Evolutionary conservation across 2,329 filamentous ascomycete species (phyloP).

Genomic region (Fusarium hostae): DNA sequence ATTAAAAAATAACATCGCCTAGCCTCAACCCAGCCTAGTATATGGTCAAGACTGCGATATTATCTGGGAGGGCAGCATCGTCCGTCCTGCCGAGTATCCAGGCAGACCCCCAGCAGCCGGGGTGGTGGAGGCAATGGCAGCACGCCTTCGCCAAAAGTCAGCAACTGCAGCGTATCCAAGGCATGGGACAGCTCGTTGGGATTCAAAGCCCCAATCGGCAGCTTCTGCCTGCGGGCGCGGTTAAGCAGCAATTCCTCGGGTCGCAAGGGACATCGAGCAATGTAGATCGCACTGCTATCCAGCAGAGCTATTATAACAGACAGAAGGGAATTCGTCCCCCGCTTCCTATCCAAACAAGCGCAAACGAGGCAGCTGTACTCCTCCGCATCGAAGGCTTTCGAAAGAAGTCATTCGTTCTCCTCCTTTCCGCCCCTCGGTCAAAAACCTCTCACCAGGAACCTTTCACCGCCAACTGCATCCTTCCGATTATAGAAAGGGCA

Average conservation of each 20-base stretch:
- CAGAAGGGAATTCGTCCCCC: not conserved
- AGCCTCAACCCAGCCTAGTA: too few relatives aligned
- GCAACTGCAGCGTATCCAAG: constrained; percentile 4
- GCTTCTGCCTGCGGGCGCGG: constrained; percentile 1
- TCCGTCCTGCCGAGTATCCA: too few relatives aligned
- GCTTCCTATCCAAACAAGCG: not conserved
- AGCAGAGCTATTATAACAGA: not conserved
- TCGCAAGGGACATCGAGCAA: not conserved
- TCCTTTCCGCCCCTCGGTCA: too few relatives aligned
- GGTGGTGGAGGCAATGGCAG: not conserved
- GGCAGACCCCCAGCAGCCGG: not conserved
- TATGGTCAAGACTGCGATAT: too few relatives aligned
- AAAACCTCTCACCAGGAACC: too few relatives aligned
- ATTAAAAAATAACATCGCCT: too few relatives aligned
- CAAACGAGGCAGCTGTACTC: not conserved
- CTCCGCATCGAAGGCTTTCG: not conserved
- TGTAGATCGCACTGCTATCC: not conserved
- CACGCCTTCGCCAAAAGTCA: constrained; percentile 2
- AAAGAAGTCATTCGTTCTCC: not conserved
- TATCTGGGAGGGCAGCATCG: too few relatives aligned
- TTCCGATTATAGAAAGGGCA: too few relatives aligned
- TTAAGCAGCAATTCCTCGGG: not conserved
- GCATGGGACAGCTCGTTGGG: not conserved
- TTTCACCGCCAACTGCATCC: too few relatives aligned
- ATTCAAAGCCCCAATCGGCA: not conserved